Evolutionary conservation across 1,284 basidiomycete genomes (phyloP), one percentile per base, ranked within the genome.

Genomic region (Microstroma glucosiphilum): DNA sequence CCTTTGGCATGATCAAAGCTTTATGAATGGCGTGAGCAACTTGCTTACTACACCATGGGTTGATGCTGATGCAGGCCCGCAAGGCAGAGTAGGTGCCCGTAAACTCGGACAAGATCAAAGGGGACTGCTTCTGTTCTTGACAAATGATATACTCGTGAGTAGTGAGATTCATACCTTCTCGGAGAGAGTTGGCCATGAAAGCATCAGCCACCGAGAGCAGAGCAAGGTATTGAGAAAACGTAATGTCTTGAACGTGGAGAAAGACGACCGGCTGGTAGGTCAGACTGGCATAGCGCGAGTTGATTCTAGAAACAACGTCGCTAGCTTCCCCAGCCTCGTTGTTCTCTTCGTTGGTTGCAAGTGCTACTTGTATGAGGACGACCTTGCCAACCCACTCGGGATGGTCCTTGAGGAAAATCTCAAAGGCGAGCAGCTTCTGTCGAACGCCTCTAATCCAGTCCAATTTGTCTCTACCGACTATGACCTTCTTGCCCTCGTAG

Each of bases 11-110:
- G 0, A 86, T 89, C 43, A 92, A 80, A 17, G 89, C 90, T 75
- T 82, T 73, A 63, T 88, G 73, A 60, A 92, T 91, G 2, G 90
- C 90, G 40, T 85, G 82, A 0, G 89, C 88, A 13, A 77, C 75
- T 59, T 77, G 70, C 53, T 70, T 76, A 46, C 69, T 69, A 62
- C 75, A 70, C 68, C 68, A 77, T 1, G 89, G 90, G 73, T 91
- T 91, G 78, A 91, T 84, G 19, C 88, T 86, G 58, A 92, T 89
- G 70, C 90, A 91, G 6, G 88, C 88, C 30, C 89, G 83, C 82
- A 92, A 91, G 17, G 90, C 90, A 57, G 87, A 88, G 78, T 92
- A 92, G 3, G 87, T 88, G 21, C 91, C 90, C 0, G 90, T 89
- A 76, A 92, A 92, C 84, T 89, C 74, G 15, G 60, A 67, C 59